phyloP scores from a whole-genome alignment of 2,329 filamentous ascomycete species.

The Diaporthe destruens region DNA sequence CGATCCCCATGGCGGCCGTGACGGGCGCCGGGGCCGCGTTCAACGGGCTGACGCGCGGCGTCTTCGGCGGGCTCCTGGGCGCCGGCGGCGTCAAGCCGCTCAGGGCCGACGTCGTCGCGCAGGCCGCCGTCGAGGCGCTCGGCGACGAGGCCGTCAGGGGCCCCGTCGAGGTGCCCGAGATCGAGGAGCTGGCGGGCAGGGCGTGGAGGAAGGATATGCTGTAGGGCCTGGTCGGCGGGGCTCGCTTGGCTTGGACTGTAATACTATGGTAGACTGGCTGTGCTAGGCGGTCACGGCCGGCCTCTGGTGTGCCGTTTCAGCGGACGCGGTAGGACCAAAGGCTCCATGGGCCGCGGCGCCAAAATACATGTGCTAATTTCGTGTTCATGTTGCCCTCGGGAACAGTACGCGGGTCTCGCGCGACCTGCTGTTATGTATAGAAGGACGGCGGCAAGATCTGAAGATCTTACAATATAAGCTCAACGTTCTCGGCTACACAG shows the following conservation, averaged over 20 bases:
- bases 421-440: no score
- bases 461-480: no score
- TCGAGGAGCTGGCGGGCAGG: slow-evolving; percentile 83
- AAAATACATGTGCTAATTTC: neutral
- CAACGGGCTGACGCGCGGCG: slow-evolving; percentile 82
- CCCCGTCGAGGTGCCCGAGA: slow-evolving; percentile 80
- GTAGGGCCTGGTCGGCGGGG: slow-evolving; percentile 55
- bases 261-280: slow-evolving; percentile 25
- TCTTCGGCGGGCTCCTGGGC: slow-evolving; percentile 82
- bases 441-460: neutral
- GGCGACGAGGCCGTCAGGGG: slow-evolving; percentile 80
- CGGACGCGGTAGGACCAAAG: neutral
- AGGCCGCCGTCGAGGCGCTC: slow-evolving; percentile 90
- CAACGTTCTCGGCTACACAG: no score
- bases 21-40: slow-evolving; percentile 81
- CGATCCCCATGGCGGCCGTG: slow-evolving; percentile 84
- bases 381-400: neutral
- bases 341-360: no score
- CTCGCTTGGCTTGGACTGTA: slow-evolving; percentile 8
- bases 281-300: neutral
- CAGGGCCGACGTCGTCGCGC: slow-evolving; percentile 87
- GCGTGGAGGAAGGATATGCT: slow-evolving; percentile 94
- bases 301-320: neutral
- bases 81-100: slow-evolving; percentile 87
- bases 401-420: neutral